These are phyloP conservation scores for Hypoxylon sp. DNA, from an alignment of 2,329 filamentous ascomycete genomes.

Conservation along the genomic window DNA sequence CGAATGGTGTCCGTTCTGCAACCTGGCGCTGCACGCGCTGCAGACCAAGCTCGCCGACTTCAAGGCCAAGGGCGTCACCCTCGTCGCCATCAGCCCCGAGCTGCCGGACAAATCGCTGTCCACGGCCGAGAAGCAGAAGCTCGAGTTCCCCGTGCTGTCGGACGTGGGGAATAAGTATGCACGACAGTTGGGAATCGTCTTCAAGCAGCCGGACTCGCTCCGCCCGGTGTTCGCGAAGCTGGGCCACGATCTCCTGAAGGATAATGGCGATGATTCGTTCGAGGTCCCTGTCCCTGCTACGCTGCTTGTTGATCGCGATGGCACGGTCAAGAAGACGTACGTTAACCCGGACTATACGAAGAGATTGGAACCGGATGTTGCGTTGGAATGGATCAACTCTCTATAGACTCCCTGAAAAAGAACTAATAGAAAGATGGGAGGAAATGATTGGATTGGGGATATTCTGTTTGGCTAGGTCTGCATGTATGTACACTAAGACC, in stretches of 20 bases:
- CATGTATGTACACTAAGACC: not conserved
- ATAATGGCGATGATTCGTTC: constrained; percentile 15
- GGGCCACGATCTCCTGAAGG: constrained; percentile 3
- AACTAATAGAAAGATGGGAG: too few relatives aligned
- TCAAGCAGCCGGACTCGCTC: constrained; percentile 3
- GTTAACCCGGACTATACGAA: constrained; percentile 8
- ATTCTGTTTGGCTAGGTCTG: not conserved
- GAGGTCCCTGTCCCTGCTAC: constrained; percentile 15
- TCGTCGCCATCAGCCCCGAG: constrained; percentile 18
- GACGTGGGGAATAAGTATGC: constrained; percentile 14
- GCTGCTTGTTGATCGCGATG: constrained; percentile 12
- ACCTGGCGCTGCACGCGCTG: constrained; percentile 10
- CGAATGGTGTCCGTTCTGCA: constrained; percentile 17
- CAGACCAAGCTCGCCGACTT: constrained; percentile 12
- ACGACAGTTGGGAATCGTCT: constrained; percentile 6
- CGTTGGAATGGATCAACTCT: constrained; percentile 13
- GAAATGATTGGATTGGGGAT: not conserved
- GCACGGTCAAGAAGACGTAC: constrained; percentile 5
- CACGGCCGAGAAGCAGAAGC: constrained; percentile 10
- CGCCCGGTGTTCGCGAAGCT: constrained; percentile 8
- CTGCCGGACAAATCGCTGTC: not conserved
- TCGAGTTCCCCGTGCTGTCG: constrained; percentile 10
- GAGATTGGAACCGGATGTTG: constrained; percentile 13
- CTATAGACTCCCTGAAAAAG: not conserved
- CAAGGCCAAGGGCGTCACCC: constrained; percentile 17